Base-by-base conservation (phyloP, 2,329 filamentous ascomycete genomes). In the Botryotinia convoluta region DNA sequence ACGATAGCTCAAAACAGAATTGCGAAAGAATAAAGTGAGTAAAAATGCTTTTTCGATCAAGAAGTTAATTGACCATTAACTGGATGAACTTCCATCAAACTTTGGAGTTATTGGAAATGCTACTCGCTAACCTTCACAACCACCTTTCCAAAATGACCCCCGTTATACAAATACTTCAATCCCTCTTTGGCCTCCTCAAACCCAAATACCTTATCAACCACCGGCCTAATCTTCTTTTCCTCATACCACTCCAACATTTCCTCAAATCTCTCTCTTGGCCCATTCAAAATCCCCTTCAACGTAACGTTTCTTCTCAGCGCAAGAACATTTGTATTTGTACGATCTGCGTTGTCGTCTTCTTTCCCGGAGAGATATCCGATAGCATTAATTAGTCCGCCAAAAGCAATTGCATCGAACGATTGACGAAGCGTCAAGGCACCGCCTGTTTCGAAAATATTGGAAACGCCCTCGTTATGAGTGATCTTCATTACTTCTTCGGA, bases 261-360 rank as follows among this genome's bases (percentile, higher is more conserved):
- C 80, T 87, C 85, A 73, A 89, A 85, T 60, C 84, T 80, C 65
- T 85, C 83, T 72, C 84, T 85, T 0, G 90, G 89, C 0, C 90
- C 90, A 79, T 91, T 91, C 42, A 91, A 77, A 10, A 92, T 86
- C 0, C 90, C 84, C 77, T 85, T 85, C 69, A 86, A 79, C 45
- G 85, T 86, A 22, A 85, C 83, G 74, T 86, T 86, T 74, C 72
- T 71, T 72, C 83, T 76, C 75, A 85, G 75, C n/a, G 85, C 85
- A 72, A 87, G 82, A 42, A 92, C 81, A 77, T 91, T 92, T 22
- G 90, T 86, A 75, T 91, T 90, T 12, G 87, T 82, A 62, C 87
- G 80, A 79, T 89, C 87, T 0, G 84, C 86, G 7, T 82, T 80
- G 0, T 83, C 84, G 76, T 91, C 89, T 74, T 88, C 83, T 80